Conservation (phyloP, 108 stramenopile species). For the Mayamaea pseudoterrestris region DNA sequence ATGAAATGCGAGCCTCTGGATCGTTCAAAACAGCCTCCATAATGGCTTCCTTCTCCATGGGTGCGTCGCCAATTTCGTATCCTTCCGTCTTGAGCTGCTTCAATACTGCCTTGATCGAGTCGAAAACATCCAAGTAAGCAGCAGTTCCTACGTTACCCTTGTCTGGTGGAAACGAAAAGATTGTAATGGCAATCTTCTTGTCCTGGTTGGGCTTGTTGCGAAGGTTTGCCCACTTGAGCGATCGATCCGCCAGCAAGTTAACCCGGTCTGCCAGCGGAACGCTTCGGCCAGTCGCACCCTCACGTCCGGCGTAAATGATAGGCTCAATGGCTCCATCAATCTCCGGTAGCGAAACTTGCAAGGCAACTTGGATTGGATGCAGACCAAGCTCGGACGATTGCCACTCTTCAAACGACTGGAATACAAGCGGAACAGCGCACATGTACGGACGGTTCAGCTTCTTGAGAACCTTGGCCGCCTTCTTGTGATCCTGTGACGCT, state of each 20-base stretch:
- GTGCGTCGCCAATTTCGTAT: conserved; percentile 86
- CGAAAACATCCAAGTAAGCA: conserved; percentile 96
- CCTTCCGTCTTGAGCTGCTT: conserved; percentile 80
- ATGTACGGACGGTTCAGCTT: conserved; percentile 87
- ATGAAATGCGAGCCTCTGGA: conserved; percentile 87
- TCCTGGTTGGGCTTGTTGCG: conserved; percentile 74
- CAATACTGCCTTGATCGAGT: conserved; percentile 89
- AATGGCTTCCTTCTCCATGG: conserved; percentile 66
- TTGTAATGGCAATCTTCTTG: conserved; percentile 94
- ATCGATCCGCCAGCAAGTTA: conserved; percentile 85
- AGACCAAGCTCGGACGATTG: conserved; percentile 91
- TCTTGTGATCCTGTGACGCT: conserved; percentile 91
- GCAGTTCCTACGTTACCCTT: conserved; percentile 98
- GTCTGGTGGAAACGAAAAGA: conserved; percentile 97
- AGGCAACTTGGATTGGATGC: conserved; percentile 93
- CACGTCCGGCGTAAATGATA: conserved; percentile 92
- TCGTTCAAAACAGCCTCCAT: conserved; percentile 86
- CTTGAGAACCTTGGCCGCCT: conserved; percentile 85
- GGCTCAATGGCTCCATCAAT: conserved; percentile 97
- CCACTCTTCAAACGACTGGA: conserved; percentile 98
- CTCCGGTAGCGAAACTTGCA: conserved; percentile 93
- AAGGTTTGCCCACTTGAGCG: conserved; percentile 84
- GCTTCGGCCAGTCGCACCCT: conserved; percentile 90
- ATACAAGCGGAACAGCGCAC: conserved; percentile 94
- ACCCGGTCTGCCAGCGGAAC: conserved; percentile 93